These are phyloP conservation scores for Apiospora kogelbergensis DNA, from an alignment of 2,329 filamentous ascomycete genomes.

Conservation along the genomic window DNA sequence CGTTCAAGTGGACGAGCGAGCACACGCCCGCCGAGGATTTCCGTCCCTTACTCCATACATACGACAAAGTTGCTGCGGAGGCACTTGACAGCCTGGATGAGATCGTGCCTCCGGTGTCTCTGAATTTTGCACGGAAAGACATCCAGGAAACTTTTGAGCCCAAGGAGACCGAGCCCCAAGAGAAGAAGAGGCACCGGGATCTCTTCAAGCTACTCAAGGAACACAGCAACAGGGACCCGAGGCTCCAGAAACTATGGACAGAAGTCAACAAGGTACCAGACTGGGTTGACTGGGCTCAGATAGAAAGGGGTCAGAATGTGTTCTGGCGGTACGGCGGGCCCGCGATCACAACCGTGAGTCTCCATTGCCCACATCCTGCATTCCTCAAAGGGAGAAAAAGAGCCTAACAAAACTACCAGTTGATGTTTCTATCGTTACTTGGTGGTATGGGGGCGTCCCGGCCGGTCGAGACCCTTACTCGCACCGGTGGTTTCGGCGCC, in stretches of 20 bases:
- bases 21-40: conserved; percentile 63
- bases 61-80: conserved; percentile 68
- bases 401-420: conserved; percentile 17
- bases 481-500: conserved; percentile 72
- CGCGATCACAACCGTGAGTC: conserved; percentile 55
- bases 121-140: conserved; percentile 8
- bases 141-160: conserved; percentile 7
- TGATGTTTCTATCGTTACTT: conserved; percentile 59
- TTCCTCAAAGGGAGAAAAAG: not conserved
- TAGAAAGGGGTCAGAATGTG: conserved; percentile 71
- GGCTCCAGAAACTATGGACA: conserved; percentile 59
- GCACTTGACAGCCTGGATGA: conserved; percentile 63
- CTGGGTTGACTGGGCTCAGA: conserved; percentile 79
- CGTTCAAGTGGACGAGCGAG: conserved; percentile 66
- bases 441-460: conserved; percentile 72
- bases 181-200: conserved; percentile 45
- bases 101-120: conserved; percentile 48
- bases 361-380: not conserved
- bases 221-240: conserved; percentile 55
- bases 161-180: not conserved
- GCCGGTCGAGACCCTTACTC: conserved; percentile 71
- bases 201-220: conserved; percentile 63
- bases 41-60: conserved; percentile 61
- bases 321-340: conserved; percentile 76
- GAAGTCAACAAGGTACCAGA: conserved; percentile 66